Conservation (phyloP, 1,284 basidiomycete species). For the Trichosporon coremiiforme region DNA sequence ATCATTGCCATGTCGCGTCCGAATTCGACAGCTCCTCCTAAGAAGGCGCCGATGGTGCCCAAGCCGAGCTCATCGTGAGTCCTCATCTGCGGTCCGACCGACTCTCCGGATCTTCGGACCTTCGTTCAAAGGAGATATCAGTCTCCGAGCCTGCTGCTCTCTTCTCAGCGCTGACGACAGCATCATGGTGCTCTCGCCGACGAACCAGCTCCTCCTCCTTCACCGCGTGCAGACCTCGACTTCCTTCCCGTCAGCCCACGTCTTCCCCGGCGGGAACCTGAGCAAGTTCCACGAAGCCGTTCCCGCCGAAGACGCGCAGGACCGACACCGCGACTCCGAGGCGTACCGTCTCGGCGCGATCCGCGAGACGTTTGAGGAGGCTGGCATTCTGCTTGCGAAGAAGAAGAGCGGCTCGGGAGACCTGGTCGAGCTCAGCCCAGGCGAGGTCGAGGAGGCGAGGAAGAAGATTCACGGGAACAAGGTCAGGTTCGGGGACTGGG, state of each 20-base stretch:
- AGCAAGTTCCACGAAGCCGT: constrained; percentile 25
- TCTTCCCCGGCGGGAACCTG: constrained; percentile 27
- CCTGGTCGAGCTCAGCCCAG: constrained; percentile 20
- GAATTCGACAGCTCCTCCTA: neutral
- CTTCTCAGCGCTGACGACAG: neutral
- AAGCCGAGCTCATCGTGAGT: neutral
- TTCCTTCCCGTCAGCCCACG: constrained; percentile 23
- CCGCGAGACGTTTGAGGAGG: constrained; percentile 34
- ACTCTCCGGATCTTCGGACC: neutral
- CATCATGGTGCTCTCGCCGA: constrained; percentile 26
- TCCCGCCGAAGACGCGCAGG: constrained; percentile 12
- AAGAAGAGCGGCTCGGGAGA: neutral
- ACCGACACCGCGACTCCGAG: constrained; percentile 24
- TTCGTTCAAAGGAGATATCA: too few species aligned
- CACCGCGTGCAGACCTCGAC: constrained; percentile 24
- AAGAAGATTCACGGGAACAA: constrained; percentile 29
- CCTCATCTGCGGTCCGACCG: too few species aligned
- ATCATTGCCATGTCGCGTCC: neutral
- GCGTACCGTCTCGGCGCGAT: constrained; percentile 30
- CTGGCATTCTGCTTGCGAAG: constrained; percentile 30
- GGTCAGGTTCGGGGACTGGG: constrained; percentile 26
- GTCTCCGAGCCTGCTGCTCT: neutral
- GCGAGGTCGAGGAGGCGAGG: constrained; percentile 22
- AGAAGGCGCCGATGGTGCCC: constrained; percentile 13
- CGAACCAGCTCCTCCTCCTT: constrained; percentile 26